phyloP scores from a whole-genome alignment of 2,329 filamentous ascomycete genomes.

The Apiospora aurea region DNA sequence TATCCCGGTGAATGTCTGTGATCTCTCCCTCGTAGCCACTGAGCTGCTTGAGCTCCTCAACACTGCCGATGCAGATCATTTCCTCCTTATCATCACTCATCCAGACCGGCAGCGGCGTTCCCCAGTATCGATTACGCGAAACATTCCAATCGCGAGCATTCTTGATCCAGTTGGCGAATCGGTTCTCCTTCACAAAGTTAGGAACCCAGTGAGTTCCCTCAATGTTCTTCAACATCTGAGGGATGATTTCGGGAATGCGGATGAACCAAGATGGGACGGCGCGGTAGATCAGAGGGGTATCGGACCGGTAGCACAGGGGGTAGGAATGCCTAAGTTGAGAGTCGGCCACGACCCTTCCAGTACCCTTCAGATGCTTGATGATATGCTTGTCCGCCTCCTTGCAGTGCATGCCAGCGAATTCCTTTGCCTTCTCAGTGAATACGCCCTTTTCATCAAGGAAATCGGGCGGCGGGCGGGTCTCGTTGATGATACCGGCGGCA shows the following conservation, averaged over 20 bases:
- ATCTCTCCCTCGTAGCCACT: conserved; percentile 87
- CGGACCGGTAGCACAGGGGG: conserved; percentile 93
- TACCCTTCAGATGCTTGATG: conserved; percentile 83
- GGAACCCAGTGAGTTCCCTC: conserved; percentile 93
- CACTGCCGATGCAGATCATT: conserved; percentile 83
- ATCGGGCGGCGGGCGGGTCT: conserved; percentile 82
- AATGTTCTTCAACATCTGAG: conserved; percentile 89
- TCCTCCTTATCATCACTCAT: conserved; percentile 89
- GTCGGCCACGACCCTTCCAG: conserved; percentile 80
- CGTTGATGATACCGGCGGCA: conserved; percentile 77
- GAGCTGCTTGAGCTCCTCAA: conserved; percentile 82
- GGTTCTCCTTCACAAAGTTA: conserved; percentile 85
- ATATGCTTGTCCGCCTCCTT: conserved; percentile 94
- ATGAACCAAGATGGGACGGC: conserved; percentile 96
- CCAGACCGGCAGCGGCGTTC: conserved; percentile 91
- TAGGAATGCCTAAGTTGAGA: conserved; percentile 91
- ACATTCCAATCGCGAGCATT: conserved; percentile 97
- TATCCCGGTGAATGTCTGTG: conserved; percentile 88
- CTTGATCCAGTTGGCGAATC: conserved; percentile 90
- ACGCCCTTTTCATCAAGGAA: conserved; percentile 86
- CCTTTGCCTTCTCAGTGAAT: conserved; percentile 78
- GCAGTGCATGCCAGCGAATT: conserved; percentile 88
- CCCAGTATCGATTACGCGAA: conserved; percentile 93
- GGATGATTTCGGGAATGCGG: conserved; percentile 82
- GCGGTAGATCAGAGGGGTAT: conserved; percentile 91